phyloP scores from a whole-genome alignment of 306 rosid species.

The Fagus sylvatica region DNA sequence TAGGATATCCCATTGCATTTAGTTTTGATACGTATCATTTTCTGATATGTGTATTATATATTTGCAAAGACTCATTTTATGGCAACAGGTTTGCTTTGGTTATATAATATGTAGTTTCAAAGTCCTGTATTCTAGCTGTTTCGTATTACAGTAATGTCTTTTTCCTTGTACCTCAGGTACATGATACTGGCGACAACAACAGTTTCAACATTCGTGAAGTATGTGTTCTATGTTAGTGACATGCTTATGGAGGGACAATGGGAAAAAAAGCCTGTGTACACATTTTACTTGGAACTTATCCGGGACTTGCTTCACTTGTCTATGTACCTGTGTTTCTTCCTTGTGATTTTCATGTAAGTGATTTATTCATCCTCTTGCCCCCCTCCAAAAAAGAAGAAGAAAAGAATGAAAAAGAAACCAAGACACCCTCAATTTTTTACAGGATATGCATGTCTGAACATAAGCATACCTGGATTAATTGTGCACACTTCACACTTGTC shows the following conservation, averaged over 20 bases:
- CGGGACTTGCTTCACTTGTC: constrained; percentile 97
- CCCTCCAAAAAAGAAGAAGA: no score
- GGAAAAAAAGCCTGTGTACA: constrained; percentile 96
- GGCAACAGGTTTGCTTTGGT: not conserved
- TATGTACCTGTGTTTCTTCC: constrained; percentile 94
- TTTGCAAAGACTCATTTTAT: not conserved
- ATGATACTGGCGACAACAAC: constrained; percentile 97
- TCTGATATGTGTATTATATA: not conserved
- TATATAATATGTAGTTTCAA: constrained; percentile 13
- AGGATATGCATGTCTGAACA: not conserved
- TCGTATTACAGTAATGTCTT: constrained; percentile 18
- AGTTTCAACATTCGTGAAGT: constrained; percentile 84
- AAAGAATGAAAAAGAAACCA: not conserved
- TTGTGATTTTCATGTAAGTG: constrained; percentile 92
- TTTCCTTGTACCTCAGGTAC: constrained; percentile 67
- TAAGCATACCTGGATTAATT: not conserved
- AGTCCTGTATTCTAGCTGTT: constrained; percentile 10
- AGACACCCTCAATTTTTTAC: not conserved
- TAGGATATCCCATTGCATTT: not conserved
- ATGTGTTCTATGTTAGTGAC: constrained; percentile 86
- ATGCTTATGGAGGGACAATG: constrained; percentile 99
- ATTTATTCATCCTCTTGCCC: constrained; percentile 2
- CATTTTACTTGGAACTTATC: constrained; percentile 91
- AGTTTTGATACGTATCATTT: not conserved
- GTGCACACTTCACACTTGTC: not conserved